Conservation (phyloP, 495 filamentous ascomycete genomes). For the Aspergillus hancockii region DNA sequence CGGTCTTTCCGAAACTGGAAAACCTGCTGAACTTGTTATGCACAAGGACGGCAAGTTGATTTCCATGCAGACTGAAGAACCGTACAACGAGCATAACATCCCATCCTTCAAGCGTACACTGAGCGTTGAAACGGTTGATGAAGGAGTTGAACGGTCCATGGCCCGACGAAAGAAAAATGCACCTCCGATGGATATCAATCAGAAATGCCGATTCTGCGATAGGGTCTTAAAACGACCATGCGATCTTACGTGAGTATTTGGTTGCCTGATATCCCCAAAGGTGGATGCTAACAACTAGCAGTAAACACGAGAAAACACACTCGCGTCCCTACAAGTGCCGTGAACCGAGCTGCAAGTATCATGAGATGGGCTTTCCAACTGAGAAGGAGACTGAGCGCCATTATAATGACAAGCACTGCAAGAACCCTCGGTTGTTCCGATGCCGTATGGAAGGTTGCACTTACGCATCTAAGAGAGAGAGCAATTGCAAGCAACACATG, state of each 20-base stretch:
- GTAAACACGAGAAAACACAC: conserved; percentile 97
- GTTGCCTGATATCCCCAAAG: not conserved
- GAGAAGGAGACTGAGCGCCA: conserved; percentile 97
- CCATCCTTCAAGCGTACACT: conserved; percentile 60
- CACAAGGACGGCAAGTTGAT: conserved; percentile 75
- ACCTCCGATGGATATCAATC: conserved; percentile 68
- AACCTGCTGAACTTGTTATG: conserved; percentile 75
- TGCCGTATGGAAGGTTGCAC: conserved; percentile 85
- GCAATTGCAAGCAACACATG: conserved; percentile 99
- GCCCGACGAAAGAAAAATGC: conserved; percentile 82
- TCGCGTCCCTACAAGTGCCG: conserved; percentile 93
- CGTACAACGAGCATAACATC: conserved; percentile 42
- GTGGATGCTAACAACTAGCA: conserved; percentile 29
- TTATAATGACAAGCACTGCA: conserved; percentile 90
- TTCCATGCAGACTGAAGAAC: conserved; percentile 66
- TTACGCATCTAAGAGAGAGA: conserved; percentile 93
- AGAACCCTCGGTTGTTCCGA: conserved; percentile 71
- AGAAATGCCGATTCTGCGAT: conserved; percentile 76
- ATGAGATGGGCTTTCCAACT: conserved; percentile 87
- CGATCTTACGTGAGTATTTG: conserved; percentile 65
- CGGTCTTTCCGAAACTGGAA: conserved; percentile 74
- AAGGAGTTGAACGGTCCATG: conserved; percentile 83
- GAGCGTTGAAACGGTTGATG: conserved; percentile 60
- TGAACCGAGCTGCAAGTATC: conserved; percentile 77
- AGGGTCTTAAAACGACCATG: conserved; percentile 93